Evolutionary conservation across 2,329 filamentous ascomycete genomes (phyloP), one percentile per base, ranked within the genome.

Genomic region (Aureobasidium sp.): DNA sequence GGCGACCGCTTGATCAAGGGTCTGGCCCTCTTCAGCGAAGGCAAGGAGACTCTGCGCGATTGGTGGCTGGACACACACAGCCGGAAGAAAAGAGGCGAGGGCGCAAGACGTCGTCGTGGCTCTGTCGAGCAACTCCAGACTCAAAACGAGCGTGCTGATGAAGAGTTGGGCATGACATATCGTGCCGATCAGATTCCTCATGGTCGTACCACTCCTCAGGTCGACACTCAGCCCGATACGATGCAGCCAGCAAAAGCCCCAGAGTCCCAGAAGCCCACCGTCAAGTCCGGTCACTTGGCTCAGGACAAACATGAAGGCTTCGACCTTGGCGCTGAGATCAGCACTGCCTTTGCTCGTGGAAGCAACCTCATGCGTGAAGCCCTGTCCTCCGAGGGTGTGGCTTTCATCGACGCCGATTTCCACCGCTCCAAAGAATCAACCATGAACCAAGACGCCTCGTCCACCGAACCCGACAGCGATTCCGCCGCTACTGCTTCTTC

Each of bases 1-100:
- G 77, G 70, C 42, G 80, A 74, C 60, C 75, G 71, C 58, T 79
- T 76, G 63, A 76, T 76, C 37, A 73, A 76, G 25, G 76, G 77
- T 1, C 64, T 82, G 17, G 77, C 74, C 3, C 69, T 72, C 7
- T 82, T 70, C 57, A 65, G 63, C 27, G 55, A 51, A 10, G 62
- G 61, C 16, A 60, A 60, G 16, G 34, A 27, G 3, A 60, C 55
- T 34, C 39, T 65, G 8, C 57, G 62, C 14, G 56, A 62, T 6
- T 65, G 63, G 63, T 64, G 62, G 61, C 37, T 61, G 45, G 63
- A 50, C 5, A 42, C 39, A 10, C 37, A 48, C 25, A 45, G 45
- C 22, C 38, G 39, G 3, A 40, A 51, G 19, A 10, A n/a, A 1
- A 12, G 44, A 2, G 45, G 53, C 8, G 53, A 51, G 12, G 44